A percentile compares a stretch with the other conserved stretches of the same genome.
Conservation (phyloP, 495 filamentous ascomycete genomes). For the Penicillium angulare region DNA sequence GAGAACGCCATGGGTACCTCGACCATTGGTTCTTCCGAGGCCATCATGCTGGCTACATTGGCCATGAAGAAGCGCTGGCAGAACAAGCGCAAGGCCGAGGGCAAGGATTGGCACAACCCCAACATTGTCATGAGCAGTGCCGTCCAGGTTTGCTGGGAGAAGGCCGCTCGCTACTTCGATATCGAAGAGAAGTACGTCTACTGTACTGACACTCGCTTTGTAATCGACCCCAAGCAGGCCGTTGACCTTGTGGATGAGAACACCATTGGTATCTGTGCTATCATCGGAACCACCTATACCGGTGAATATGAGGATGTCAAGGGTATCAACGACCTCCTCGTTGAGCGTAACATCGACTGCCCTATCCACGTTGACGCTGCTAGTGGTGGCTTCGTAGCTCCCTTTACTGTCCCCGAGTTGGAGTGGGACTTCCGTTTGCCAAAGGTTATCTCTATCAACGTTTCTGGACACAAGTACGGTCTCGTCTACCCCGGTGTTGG, state of each 20-base stretch:
- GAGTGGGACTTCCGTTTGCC: conserved; percentile 86
- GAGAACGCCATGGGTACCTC: conserved; percentile 75
- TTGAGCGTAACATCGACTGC: conserved; percentile 67
- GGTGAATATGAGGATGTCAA: conserved; percentile 94
- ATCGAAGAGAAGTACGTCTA: conserved; percentile 86
- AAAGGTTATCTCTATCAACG: conserved; percentile 87
- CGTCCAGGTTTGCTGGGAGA: conserved; percentile 96
- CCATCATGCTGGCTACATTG: conserved; percentile 84
- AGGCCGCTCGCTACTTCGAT: conserved; percentile 92
- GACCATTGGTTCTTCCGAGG: conserved; percentile 82
- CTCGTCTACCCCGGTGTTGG: conserved; percentile 86
- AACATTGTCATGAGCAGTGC: conserved; percentile 93
- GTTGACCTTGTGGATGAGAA: conserved; percentile 89
- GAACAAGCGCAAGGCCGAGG: conserved; percentile 73
- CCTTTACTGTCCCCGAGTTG: conserved; percentile 78
- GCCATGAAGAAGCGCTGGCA: conserved; percentile 97
- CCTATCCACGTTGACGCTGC: conserved; percentile 92
- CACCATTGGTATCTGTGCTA: conserved; percentile 88
- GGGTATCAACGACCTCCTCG: conserved; percentile 78
- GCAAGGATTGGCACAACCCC: conserved; percentile 70
- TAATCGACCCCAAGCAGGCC: conserved; percentile 82
- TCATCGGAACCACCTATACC: conserved; percentile 91
- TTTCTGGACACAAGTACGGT: conserved; percentile 87
- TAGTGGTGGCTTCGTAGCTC: conserved; percentile 84
- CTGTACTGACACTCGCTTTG: conserved; percentile 75